These are phyloP conservation scores for Neonectria magnoliae DNA, from an alignment of 2,329 filamentous ascomycete genomes.

Conservation along the genomic window DNA sequence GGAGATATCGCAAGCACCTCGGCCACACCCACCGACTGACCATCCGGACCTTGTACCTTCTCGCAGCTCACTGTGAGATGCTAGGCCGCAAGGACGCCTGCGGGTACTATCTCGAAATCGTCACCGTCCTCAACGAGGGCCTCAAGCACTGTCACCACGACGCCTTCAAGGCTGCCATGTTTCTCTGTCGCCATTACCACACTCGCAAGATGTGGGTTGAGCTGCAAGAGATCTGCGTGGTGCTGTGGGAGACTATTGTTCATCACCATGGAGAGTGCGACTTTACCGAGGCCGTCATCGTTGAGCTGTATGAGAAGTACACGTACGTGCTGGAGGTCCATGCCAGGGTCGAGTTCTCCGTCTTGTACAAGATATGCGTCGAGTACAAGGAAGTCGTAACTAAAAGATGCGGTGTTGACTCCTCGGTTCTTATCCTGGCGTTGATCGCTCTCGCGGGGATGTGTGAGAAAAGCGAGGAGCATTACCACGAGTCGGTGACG, in stretches of 20 bases:
- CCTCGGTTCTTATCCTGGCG: conserved; percentile 44
- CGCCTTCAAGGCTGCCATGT: conserved; percentile 57
- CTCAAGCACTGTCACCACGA: conserved; percentile 49
- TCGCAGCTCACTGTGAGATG: conserved; percentile 37
- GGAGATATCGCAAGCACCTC: conserved; percentile 43
- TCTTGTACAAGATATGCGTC: conserved; percentile 55
- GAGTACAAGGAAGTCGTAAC: conserved; percentile 59
- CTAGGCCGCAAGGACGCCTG: conserved; percentile 47
- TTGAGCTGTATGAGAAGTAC: conserved; percentile 56
- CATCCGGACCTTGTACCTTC: conserved; percentile 46
- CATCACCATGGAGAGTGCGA: conserved; percentile 50
- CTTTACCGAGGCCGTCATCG: conserved; percentile 53
- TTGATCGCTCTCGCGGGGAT: conserved; percentile 54
- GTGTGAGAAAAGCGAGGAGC: conserved; percentile 55
- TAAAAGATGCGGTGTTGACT: conserved; percentile 47
- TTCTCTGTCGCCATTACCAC: conserved; percentile 57
- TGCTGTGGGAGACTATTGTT: conserved; percentile 54
- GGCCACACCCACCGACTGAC: conserved; percentile 46
- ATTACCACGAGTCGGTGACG: conserved; percentile 55
- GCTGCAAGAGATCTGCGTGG: conserved; percentile 56
- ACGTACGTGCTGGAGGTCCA: conserved; percentile 57
- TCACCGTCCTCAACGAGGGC: conserved; percentile 45
- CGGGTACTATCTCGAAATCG: conserved; percentile 51
- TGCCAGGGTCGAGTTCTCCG: conserved; percentile 53
- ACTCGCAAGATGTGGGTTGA: conserved; percentile 55